Evolutionary conservation across 2,329 filamentous ascomycete species (phyloP), one percentile per base, ranked within the genome.

Genomic region (Microdochium nivale): DNA sequence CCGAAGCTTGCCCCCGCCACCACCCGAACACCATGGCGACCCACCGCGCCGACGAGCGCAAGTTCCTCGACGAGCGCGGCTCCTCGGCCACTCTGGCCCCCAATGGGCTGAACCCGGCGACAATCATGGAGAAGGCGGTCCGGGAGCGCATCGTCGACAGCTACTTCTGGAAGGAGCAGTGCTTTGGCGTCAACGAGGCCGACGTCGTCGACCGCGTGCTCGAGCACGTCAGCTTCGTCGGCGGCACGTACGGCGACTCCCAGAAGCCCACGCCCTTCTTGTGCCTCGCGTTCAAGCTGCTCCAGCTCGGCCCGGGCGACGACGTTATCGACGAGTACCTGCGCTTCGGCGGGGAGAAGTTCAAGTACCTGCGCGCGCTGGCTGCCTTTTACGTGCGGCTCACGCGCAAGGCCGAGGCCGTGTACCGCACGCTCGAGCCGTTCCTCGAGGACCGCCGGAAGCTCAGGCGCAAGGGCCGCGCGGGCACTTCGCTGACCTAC

Each of bases 81-180:
- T 88, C 88, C 65, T 77, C 74, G 13, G 88, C 85, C 47, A 71
- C 83, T 33, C 80, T 95, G 23, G 85, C 94, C 56, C 90, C 82
- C 53, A 86, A 92, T 66, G 90, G 90, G 54, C 86, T 95, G 63
- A 96, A 96, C 72, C 92, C 92, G 1, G 88, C 90, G n/a, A 91
- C 88, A 3, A 88, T 97, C 54, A 88, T 97, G 79, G 92, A 97
- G 70, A 96, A 95, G 68, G 87, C 90, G 40, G 90, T 96, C 58
- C 88, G 88, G 65, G 94, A 99, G 71, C 90, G 94, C 65, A 96
- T 99, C 69, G 84, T 91, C 59, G 90, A 96, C 65, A 89, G 84
- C 50, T 95, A 96, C 72, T 99, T 96, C 75, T 99, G 90, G 87
- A 96, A 96, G 70, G 94, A 97, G 71, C 91, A 96, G 73, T 96